Base-by-base conservation (phyloP, 805 yeast genomes). In the Yarrowia alimentaria region DNA sequence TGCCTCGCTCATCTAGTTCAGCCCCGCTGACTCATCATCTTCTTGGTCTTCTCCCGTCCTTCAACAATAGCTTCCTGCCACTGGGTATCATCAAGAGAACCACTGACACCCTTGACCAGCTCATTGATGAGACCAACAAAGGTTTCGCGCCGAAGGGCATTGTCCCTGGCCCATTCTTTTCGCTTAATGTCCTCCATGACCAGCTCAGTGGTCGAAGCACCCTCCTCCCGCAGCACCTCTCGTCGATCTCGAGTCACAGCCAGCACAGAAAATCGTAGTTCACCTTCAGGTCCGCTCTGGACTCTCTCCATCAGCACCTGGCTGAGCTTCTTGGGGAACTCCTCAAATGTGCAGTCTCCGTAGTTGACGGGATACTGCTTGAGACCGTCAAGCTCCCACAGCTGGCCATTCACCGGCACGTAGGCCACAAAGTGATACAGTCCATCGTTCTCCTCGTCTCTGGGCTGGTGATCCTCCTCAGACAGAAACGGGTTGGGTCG, bases 321-420 rank as follows among this genome's bases (percentile, higher is more conserved):
- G 6, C 79, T 74, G 55, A 71, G 68, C 31, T 61, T 61, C 31
- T 65, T 62, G 42, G 77, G 72, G 42, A 75, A 76, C 12, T 71
- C 71, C 6, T 68, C 68, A 12, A 61, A 57, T 2, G 57, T 56
- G 55, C 79, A 73, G 3, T 60, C 61, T 1, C 75, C 75, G 58
- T 80, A 85, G 45, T 64, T 65, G 31, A 81, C 78, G 2, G 86
- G 85, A 35, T 63, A 72, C 17, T 65, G 67, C 52, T 76, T 77
- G 47, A 81, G 67, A 1, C 87, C 87, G 60, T 81, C 87, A 42
- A 81, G 64, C 59, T 81, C 87, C 60, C 77, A 78, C 11, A 81
- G 66, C 24, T 61, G 60, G 20, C 75, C 78, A 49, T 73, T 63
- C 25, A 64, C 61, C 12, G 68, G 68, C 2, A 77, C 62, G 60